Evolutionary conservation across 106 monocot species (phyloP).

Genomic region (Acanthochlamys bracteata): DNA sequence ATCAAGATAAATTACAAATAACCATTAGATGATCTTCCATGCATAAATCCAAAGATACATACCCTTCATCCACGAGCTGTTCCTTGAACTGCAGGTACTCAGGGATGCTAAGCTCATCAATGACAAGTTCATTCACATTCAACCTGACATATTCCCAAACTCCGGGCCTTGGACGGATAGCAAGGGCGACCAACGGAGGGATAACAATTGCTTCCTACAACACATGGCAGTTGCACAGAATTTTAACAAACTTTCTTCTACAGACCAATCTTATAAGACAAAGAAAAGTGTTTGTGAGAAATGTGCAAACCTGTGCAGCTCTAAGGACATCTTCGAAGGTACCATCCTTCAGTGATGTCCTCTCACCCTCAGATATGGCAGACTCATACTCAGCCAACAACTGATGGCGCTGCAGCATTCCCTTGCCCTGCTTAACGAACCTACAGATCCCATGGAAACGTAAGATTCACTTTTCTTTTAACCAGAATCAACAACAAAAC

Average conservation of each 20-base stretch:
- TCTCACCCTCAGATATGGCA: conserved; percentile 8
- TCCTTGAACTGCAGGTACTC: conserved; percentile 71
- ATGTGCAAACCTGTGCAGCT: conserved; percentile 36
- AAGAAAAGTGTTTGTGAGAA: not conserved
- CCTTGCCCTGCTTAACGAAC: conserved; percentile 34
- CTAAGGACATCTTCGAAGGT: conserved; percentile 37
- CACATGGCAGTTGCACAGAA: not conserved
- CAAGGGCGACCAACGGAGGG: conserved; percentile 51
- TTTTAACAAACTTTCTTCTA: not conserved
- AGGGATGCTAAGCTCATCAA: conserved; percentile 37
- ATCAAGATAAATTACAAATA: not conserved
- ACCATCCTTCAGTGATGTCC: conserved; percentile 26
- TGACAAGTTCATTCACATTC: conserved; percentile 41
- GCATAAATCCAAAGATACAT: not conserved
- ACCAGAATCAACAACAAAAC: not conserved
- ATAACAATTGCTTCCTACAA: conserved; percentile 52
- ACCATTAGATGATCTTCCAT: not conserved
- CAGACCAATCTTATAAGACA: not conserved
- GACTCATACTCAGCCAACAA: conserved; percentile 30
- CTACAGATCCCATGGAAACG: conserved; percentile 1
- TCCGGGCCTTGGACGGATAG: conserved; percentile 57
- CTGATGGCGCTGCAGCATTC: conserved; percentile 40
- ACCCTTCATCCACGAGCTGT: conserved; percentile 51
- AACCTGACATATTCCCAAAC: conserved; percentile 52
- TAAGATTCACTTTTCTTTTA: not conserved